Percentiles rank a stretch among this genome's conserved stretches.
phyloP scores from a whole-genome alignment of 1,284 basidiomycete genomes.

The Cutaneotrichosporon curvatum region DNA sequence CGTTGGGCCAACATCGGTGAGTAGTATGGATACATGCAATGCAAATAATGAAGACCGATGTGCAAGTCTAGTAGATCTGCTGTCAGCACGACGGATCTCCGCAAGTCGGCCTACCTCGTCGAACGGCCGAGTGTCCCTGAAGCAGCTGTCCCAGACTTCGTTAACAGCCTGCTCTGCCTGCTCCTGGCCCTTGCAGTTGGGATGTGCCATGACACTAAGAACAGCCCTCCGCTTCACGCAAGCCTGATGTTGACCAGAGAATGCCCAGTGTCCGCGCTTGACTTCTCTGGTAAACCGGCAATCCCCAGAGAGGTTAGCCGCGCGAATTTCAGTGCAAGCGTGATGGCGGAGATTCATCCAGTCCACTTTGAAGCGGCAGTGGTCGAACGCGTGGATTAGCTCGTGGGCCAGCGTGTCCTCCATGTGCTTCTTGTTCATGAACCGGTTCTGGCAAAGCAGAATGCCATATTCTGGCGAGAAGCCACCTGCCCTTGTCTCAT shows the following conservation, averaged over 20 bases:
- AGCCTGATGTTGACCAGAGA: slow-evolving; percentile 88
- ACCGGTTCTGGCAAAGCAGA: slow-evolving; percentile 73
- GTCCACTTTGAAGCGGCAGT: slow-evolving; percentile 86
- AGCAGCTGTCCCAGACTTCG: slow-evolving; percentile 94
- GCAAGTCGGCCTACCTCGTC: slow-evolving; percentile 64
- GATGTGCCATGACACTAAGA: slow-evolving; percentile 71
- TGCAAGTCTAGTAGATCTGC: slow-evolving; percentile 12
- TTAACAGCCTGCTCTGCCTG: slow-evolving; percentile 84
- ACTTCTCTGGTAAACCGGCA: slow-evolving; percentile 78
- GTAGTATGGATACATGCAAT: slow-evolving; percentile 8
- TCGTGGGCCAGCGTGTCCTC: slow-evolving; percentile 91
- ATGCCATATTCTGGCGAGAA: slow-evolving; percentile 72
- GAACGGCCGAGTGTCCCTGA: slow-evolving; percentile 90
- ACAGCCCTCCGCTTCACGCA: slow-evolving; percentile 85
- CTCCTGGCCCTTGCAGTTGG: slow-evolving; percentile 66
- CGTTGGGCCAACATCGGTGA: no score
- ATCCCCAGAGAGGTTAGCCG: slow-evolving; percentile 87
- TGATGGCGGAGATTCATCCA: slow-evolving; percentile 87
- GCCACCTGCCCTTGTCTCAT: slow-evolving; percentile 66
- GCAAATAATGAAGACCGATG: neutral
- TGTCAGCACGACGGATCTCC: neutral
- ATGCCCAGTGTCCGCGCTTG: slow-evolving; percentile 61
- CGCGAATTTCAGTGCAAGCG: slow-evolving; percentile 93
- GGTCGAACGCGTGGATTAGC: slow-evolving; percentile 92
- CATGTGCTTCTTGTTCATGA: slow-evolving; percentile 75